Evolutionary conservation across 768 basidiomycete species (phyloP), one percentile per base, ranked within the genome.

Genomic region (Rhodotorula toruloides): DNA sequence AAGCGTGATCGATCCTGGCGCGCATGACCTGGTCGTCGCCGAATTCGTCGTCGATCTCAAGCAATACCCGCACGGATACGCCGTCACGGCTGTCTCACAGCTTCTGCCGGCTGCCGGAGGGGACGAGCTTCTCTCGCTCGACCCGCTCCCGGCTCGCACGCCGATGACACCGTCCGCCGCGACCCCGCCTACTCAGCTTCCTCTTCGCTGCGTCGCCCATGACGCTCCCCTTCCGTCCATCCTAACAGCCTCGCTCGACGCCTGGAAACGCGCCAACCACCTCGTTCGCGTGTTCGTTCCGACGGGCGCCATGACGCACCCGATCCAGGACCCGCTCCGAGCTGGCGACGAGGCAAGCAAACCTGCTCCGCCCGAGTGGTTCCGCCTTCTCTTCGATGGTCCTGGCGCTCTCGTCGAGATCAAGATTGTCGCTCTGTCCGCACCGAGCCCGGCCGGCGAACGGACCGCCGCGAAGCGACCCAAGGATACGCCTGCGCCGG

Each of bases 1-100:
- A 1, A 27, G n/a, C 22, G 27, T 61, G 69, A 56, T 61, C 58
- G 56, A 67, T 39, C 56, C 43, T 79, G 82, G 39, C 78, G 81
- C 78, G 81, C 81, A 82, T 57, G 90, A 94, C 76, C 77, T 91
- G 52, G 77, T 91, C 27, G 84, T 91, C 25, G 84, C 84, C 4
- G 91, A 94, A 77, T 75, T 91, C 37, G 83, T 91, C 34, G 81
- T 91, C 34, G 90, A 92, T 77, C 85, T 88, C 60, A 87, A 87
- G 76, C 79, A 89, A 63, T 91, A 88, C 77, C 84, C 87, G 0
- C 81, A 82, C 47, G 89, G 89, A n/a, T 91, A 89, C 67, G 80
- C 82, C 34, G 80, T 88, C 34, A 67, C 61, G 4, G 49, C 53
- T 8, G 52, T 50, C 34, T 60, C 61, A 0, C 43, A 57, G 40